A percentile compares a stretch with the other conserved stretches of the same genome.
Conservation (phyloP, 164 flowering plant species). For the Vitis rupestris region DNA sequence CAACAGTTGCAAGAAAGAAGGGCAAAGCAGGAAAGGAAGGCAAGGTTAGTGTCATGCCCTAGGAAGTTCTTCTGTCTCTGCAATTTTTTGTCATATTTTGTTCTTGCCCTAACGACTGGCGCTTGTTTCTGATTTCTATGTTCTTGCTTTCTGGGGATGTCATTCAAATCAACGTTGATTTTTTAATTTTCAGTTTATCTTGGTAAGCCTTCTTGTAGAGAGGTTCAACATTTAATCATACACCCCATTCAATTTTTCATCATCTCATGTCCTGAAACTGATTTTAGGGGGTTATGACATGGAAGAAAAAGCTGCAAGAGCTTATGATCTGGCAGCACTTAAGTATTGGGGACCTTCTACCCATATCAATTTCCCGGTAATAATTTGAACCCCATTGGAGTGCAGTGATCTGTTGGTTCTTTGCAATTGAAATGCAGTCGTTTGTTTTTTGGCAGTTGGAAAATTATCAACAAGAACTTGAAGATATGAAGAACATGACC, state of each 20-base stretch:
- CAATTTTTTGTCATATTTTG: not conserved
- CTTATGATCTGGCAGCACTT: slow-evolving; percentile 73
- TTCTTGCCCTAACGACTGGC: slow-evolving; percentile 2
- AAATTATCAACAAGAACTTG: slow-evolving; percentile 56
- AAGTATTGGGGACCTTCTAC: slow-evolving; percentile 79
- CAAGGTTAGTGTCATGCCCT: slow-evolving; percentile 42
- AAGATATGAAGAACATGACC: slow-evolving; percentile 67
- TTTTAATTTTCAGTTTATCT: slow-evolving; percentile 48
- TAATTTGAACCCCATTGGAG: not conserved
- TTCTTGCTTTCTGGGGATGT: slow-evolving; percentile 20
- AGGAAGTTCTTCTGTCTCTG: not conserved
- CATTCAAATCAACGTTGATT: slow-evolving; percentile 11
- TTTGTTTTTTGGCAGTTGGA: slow-evolving; percentile 37
- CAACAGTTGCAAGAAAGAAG: slow-evolving; percentile 77
- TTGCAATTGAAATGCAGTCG: not conserved
- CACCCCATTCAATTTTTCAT: not conserved
- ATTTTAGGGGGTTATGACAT: slow-evolving; percentile 67
- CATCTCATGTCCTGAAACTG: slow-evolving; percentile 11
- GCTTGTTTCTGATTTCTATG: slow-evolving; percentile 8
- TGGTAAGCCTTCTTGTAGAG: slow-evolving; percentile 35
- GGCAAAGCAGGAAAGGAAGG: slow-evolving; percentile 69
- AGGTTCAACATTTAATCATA: not conserved
- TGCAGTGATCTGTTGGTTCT: not conserved
- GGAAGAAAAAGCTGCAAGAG: slow-evolving; percentile 80
- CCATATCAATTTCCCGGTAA: slow-evolving; percentile 66